A percentile compares a stretch with the other conserved stretches of the same genome.
phyloP scores from a whole-genome alignment of 2,329 filamentous ascomycete genomes.

The Apiospora kogelbergensis region DNA sequence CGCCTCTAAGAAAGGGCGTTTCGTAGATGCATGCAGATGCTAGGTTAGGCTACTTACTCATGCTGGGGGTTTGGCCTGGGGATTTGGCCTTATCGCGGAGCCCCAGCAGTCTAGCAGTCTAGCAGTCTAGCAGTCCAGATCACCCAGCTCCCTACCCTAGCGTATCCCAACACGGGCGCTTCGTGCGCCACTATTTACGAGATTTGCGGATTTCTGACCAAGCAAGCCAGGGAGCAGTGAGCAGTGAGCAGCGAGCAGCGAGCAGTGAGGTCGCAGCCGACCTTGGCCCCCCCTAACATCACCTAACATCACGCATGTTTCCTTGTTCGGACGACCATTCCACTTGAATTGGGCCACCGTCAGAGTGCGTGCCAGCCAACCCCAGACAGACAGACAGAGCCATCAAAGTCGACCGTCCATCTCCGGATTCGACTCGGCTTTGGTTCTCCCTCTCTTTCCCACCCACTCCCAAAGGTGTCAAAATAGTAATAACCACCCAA shows the following conservation, averaged over 20 bases:
- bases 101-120: too few species aligned
- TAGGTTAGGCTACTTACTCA: not conserved
- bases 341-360: not conserved
- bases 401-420: not conserved
- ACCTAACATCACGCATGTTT: not conserved
- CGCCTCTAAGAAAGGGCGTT: too few species aligned
- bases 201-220: not conserved
- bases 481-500: not conserved
- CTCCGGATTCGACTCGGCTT: not conserved
- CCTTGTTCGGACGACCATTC: not conserved
- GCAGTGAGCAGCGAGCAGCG: too few species aligned
- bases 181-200: not conserved
- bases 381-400: too few species aligned
- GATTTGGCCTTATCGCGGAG: too few species aligned
- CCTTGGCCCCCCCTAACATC: not conserved
- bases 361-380: not conserved
- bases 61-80: too few species aligned
- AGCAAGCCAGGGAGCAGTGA: too few species aligned
- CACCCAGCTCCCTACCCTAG: not conserved
- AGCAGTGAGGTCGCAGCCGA: not conserved
- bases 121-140: constrained; percentile 1
- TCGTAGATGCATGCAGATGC: not conserved
- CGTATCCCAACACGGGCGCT: not conserved
- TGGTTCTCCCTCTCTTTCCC: not conserved
- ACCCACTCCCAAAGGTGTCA: not conserved